These are phyloP conservation scores for Drechslerella dactyloides DNA, from an alignment of 2,329 filamentous ascomycete species.

Conservation along the genomic window DNA sequence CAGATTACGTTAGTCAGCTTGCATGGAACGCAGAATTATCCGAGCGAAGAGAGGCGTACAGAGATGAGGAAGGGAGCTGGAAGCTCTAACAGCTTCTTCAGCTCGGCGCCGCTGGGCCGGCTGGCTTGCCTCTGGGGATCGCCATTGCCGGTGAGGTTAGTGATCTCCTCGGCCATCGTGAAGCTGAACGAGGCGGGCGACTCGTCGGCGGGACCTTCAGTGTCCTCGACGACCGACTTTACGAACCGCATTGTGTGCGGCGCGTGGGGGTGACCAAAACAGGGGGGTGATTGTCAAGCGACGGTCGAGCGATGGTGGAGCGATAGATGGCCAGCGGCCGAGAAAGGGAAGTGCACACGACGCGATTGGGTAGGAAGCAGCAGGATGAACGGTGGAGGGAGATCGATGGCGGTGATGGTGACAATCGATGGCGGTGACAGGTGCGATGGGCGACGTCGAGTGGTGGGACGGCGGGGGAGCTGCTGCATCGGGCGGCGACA, in stretches of 20 bases:
- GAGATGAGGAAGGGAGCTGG: conserved; percentile 20
- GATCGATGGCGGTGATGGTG: background rate
- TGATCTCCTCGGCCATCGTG: background rate
- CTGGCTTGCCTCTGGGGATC: background rate
- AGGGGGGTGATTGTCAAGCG: background rate
- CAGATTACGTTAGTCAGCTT: conserved; percentile 7
- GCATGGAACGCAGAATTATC: background rate
- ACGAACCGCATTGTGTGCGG: conserved; percentile 1
- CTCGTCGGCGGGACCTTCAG: background rate
- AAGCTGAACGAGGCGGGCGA: background rate
- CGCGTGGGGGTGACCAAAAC: background rate
- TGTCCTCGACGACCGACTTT: background rate
- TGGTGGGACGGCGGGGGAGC: conserved; percentile 4
- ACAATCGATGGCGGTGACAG: background rate
- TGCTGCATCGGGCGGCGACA: conserved; percentile 22
- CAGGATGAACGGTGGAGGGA: background rate
- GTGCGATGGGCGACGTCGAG: conserved; percentile 19
- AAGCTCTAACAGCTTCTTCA: background rate
- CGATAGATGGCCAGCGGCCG: background rate
- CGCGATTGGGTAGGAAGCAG: background rate
- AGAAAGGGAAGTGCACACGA: background rate
- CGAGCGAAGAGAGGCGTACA: conserved; percentile 5
- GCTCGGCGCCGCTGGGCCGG: background rate
- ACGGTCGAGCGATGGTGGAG: background rate
- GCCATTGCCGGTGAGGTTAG: background rate